Percentiles rank a stretch among this genome's conserved stretches.
phyloP scores from a whole-genome alignment of 2,329 filamentous ascomycete genomes.

The Claviceps maximensis region DNA sequence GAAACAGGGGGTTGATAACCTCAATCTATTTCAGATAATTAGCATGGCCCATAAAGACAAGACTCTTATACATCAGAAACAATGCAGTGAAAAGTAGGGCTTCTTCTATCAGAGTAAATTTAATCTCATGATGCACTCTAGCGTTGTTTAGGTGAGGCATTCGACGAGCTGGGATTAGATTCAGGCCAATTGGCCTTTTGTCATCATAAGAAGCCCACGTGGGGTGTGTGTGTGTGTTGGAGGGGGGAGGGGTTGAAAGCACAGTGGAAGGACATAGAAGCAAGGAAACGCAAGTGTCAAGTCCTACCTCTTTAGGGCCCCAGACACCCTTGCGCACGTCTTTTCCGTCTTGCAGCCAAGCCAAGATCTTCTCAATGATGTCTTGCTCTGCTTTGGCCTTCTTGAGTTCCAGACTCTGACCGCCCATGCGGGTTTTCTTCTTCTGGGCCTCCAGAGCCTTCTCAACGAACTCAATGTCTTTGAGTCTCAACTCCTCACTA shows the following conservation, averaged over 20 bases:
- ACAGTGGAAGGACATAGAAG: slow-evolving; percentile 8
- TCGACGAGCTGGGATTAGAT: slow-evolving; percentile 99
- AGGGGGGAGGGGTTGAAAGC: not conserved
- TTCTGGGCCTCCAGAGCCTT: slow-evolving; percentile 84
- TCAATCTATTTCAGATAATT: slow-evolving; percentile 54
- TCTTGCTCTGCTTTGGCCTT: slow-evolving; percentile 91
- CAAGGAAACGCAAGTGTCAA: slow-evolving; percentile 9
- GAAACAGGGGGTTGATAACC: slow-evolving; percentile 90
- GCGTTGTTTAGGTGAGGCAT: slow-evolving; percentile 61
- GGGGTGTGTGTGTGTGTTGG: no score
- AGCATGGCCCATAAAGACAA: slow-evolving; percentile 7
- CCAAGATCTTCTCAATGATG: slow-evolving; percentile 79
- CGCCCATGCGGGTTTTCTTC: slow-evolving; percentile 91
- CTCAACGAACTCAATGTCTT: slow-evolving; percentile 97
- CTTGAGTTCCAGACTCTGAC: slow-evolving; percentile 94
- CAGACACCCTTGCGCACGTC: slow-evolving; percentile 87
- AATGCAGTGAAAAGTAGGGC: slow-evolving; percentile 5
- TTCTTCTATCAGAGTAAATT: slow-evolving; percentile 50
- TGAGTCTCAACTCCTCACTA: slow-evolving; percentile 87
- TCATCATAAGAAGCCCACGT: slow-evolving; percentile 70
- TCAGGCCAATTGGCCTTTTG: slow-evolving; percentile 88
- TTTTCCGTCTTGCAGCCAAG: slow-evolving; percentile 74
- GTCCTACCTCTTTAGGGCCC: slow-evolving; percentile 84
- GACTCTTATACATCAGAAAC: slow-evolving; percentile 7
- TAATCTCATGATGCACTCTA: slow-evolving; percentile 80